These are phyloP conservation scores for Fomitopsis pinicola DNA, from an alignment of 1,284 basidiomycete species.

Conservation along the genomic window DNA sequence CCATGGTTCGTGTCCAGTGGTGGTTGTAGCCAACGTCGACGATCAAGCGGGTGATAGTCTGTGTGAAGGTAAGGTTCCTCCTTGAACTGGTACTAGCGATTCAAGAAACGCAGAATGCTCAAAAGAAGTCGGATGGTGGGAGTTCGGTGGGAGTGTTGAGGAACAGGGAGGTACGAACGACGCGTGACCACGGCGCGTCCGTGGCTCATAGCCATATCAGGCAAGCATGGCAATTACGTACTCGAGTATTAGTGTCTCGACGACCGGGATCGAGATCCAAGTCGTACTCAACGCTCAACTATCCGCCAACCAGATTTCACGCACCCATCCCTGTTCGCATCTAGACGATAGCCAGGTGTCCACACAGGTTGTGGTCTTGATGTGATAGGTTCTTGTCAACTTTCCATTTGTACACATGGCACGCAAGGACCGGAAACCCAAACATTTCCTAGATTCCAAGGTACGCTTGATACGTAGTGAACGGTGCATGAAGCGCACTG, in stretches of 20 bases:
- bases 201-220: not conserved
- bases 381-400: not conserved
- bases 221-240: not conserved
- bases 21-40: not conserved
- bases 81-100: not conserved
- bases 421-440: not conserved
- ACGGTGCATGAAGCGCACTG: not conserved
- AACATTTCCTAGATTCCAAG: conserved; percentile 2
- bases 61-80: not conserved
- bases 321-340: too few species aligned
- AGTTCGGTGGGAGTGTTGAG: not conserved
- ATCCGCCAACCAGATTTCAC: not conserved
- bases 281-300: not conserved
- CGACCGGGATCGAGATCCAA: not conserved
- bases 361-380: not conserved
- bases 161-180: not conserved
- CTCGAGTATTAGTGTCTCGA: not conserved
- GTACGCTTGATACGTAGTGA: not conserved
- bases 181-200: not conserved
- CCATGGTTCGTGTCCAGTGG: not conserved
- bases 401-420: not conserved
- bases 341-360: too few species aligned
- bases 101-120: not conserved
- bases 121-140: too few species aligned
- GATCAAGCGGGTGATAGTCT: not conserved